These are phyloP conservation scores for Tuber calosporum DNA, from an alignment of 495 filamentous ascomycete genomes.

Conservation along the genomic window DNA sequence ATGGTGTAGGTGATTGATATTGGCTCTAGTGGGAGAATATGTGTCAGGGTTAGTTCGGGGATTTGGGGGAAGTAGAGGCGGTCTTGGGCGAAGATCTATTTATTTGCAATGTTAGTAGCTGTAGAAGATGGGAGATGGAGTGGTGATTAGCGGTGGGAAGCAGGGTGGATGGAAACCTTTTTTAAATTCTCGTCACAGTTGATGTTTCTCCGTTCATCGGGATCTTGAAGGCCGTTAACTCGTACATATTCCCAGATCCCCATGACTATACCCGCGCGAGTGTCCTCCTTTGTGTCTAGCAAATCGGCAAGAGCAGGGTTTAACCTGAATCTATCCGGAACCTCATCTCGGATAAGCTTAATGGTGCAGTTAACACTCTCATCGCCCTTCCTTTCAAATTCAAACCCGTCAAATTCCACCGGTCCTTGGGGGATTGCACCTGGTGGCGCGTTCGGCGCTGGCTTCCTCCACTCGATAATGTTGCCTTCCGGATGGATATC, in stretches of 20 bases:
- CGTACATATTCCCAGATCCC: constrained; percentile 94
- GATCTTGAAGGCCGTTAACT: constrained; percentile 76
- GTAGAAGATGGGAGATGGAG: not conserved
- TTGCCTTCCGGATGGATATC: constrained; percentile 42
- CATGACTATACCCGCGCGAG: constrained; percentile 74
- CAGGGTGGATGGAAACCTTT: constrained; percentile 51
- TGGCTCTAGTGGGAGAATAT: constrained; percentile 72
- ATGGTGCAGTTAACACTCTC: constrained; percentile 88
- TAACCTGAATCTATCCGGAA: constrained; percentile 72
- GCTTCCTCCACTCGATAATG: constrained; percentile 48
- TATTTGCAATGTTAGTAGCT: constrained; percentile 27
- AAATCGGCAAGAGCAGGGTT: constrained; percentile 74
- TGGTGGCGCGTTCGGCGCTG: constrained; percentile 48
- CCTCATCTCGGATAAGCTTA: constrained; percentile 77
- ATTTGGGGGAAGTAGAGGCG: constrained; percentile 83
- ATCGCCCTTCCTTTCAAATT: constrained; percentile 84
- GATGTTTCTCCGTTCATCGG: constrained; percentile 85
- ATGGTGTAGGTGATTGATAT: constrained; percentile 86
- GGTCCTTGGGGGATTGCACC: constrained; percentile 62
- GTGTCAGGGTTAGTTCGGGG: constrained; percentile 62
- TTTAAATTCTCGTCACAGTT: constrained; percentile 76
- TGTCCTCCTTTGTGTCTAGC: constrained; percentile 78
- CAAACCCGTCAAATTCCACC: constrained; percentile 84
- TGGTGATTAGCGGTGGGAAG: not conserved
- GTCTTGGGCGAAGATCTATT: constrained; percentile 69